Percentiles rank a stretch among this genome's conserved stretches.
Evolutionary conservation across 139 green algal species (phyloP).

Genomic region (Picochlorum sp.): DNA sequence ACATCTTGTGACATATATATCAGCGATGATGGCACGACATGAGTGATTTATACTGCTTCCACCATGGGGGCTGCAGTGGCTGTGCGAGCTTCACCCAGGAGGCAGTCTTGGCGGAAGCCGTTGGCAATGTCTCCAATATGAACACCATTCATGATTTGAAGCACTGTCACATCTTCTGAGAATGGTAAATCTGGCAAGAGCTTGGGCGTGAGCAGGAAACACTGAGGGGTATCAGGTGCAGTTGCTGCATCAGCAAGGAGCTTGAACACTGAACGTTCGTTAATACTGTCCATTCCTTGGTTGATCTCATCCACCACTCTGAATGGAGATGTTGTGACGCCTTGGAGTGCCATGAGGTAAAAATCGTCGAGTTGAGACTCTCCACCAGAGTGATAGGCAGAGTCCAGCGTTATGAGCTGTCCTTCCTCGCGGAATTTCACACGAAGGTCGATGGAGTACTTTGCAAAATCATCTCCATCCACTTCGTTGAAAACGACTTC

Average conservation of each 20-base stretch:
- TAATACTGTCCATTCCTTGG: constrained; percentile 95
- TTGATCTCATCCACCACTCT: constrained; percentile 99
- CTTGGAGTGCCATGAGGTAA: constrained; percentile 95
- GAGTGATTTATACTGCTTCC: no score
- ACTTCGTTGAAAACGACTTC: constrained; percentile 64
- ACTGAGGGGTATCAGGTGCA: constrained; percentile 65
- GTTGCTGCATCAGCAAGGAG: constrained; percentile 66
- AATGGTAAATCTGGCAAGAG: constrained; percentile 86
- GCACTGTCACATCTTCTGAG: constrained; percentile 50
- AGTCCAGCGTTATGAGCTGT: constrained; percentile 72
- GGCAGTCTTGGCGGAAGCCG: background rate
- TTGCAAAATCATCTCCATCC: constrained; percentile 50
- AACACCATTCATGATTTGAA: constrained; percentile 78
- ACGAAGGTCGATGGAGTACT: constrained; percentile 65
- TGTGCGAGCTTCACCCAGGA: background rate
- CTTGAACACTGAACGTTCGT: constrained; percentile 91
- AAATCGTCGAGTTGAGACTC: constrained; percentile 95
- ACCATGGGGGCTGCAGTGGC: background rate
- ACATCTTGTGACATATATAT: no score
- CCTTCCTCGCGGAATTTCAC: constrained; percentile 72
- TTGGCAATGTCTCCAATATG: constrained; percentile 21
- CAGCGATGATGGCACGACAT: no score
- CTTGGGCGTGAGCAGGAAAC: constrained; percentile 97
- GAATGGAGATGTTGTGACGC: constrained; percentile 83
- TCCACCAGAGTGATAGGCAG: constrained; percentile 76